These are phyloP conservation scores for Hirsutella thompsonii DNA, from an alignment of 2,329 filamentous ascomycete genomes.

Conservation along the genomic window DNA sequence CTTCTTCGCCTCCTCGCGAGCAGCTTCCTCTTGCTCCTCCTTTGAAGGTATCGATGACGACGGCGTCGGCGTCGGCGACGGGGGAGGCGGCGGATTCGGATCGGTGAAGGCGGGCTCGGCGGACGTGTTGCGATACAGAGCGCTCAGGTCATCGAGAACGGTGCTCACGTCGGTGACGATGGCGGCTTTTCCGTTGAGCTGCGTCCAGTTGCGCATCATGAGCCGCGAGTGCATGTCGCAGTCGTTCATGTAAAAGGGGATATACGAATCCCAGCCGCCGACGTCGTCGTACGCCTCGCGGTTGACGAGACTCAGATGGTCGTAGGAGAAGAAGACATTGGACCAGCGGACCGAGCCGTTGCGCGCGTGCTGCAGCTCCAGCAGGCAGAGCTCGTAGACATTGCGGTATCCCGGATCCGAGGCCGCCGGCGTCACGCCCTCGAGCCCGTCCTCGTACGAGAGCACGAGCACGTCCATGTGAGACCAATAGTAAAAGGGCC, in stretches of 20 bases:
- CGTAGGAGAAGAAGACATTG: slow-evolving; percentile 43
- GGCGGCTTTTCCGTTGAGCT: slow-evolving; percentile 23
- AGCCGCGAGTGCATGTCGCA: slow-evolving; percentile 41
- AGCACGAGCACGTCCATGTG: slow-evolving; percentile 39
- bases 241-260: slow-evolving; percentile 45
- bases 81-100: slow-evolving; percentile 21
- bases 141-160: slow-evolving; percentile 30
- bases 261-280: slow-evolving; percentile 43
- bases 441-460: slow-evolving; percentile 25
- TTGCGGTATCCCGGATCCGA: slow-evolving; percentile 24
- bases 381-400: slow-evolving; percentile 25
- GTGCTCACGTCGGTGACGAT: slow-evolving; percentile 32
- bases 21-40: slow-evolving; percentile 1
- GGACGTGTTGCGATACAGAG: slow-evolving; percentile 29
- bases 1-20: slow-evolving; percentile 5
- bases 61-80: slow-evolving; percentile 3
- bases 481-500: slow-evolving; percentile 41
- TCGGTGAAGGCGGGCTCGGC: slow-evolving; percentile 22
- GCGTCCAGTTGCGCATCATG: slow-evolving; percentile 30
- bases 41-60: slow-evolving; percentile 2
- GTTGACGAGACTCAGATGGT: slow-evolving; percentile 44
- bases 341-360: slow-evolving; percentile 29
- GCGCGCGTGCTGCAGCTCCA: slow-evolving; percentile 19
- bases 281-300: slow-evolving; percentile 35
- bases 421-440: slow-evolving; percentile 17